Conservation (phyloP, 148 eudicot genomes). For the Polygonum maritimum region DNA sequence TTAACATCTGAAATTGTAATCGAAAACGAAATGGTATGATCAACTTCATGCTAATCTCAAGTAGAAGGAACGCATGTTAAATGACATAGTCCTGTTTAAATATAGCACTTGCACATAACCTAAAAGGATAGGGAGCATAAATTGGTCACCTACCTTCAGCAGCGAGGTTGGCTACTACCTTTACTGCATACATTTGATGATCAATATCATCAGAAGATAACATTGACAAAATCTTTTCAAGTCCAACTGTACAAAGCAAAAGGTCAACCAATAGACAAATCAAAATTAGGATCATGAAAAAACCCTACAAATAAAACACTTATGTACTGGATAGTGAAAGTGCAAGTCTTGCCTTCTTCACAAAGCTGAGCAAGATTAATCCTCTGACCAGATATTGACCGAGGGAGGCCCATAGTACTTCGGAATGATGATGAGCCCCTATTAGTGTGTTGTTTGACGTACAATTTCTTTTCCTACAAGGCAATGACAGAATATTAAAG, state of each 20-base stretch:
- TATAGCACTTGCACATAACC: background rate
- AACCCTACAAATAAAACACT: background rate
- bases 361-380: conserved; percentile 61
- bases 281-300: background rate
- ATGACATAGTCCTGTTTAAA: background rate
- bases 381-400: conserved; percentile 53
- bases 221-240: conserved; percentile 67
- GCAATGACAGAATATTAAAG: background rate
- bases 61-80: background rate
- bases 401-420: conserved; percentile 35
- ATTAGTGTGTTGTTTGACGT: conserved; percentile 36
- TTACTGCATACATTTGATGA: conserved; percentile 83
- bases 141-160: conserved; percentile 63
- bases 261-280: conserved; percentile 15
- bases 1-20: conserved; percentile 43
- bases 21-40: background rate
- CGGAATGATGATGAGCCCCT: conserved; percentile 42
- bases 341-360: conserved; percentile 70
- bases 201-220: conserved; percentile 71
- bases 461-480: conserved; percentile 58
- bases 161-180: conserved; percentile 96
- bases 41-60: background rate
- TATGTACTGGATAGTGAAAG: background rate
- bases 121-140: background rate
- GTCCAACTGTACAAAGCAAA: conserved; percentile 54